Conservation (phyloP, 805 yeast genomes). For the Candida coquimbonensis region DNA sequence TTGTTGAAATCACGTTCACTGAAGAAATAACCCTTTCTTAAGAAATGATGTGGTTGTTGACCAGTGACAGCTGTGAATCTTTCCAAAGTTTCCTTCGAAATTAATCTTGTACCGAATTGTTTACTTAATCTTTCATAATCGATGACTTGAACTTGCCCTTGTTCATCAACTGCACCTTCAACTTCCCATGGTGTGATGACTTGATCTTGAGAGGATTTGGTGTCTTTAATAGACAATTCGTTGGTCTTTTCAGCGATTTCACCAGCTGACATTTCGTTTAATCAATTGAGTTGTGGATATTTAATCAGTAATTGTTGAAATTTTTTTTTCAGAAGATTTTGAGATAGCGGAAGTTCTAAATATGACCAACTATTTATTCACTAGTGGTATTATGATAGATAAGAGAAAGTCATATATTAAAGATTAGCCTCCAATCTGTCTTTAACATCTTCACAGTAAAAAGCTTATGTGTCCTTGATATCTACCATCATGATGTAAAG, state of each 20-base stretch:
- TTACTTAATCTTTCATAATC: conserved; percentile 84
- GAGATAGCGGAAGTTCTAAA: too few species aligned
- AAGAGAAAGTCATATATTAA: too few species aligned
- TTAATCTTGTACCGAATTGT: conserved; percentile 79
- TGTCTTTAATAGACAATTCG: not conserved
- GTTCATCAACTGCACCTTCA: conserved; percentile 94
- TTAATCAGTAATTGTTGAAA: too few species aligned
- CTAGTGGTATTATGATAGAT: too few species aligned
- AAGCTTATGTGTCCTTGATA: too few species aligned
- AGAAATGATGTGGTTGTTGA: conserved; percentile 80
- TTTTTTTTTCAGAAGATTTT: too few species aligned
- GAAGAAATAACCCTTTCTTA: conserved; percentile 88
- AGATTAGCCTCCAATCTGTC: too few species aligned
- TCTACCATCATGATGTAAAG: too few species aligned
- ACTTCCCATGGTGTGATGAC: conserved; percentile 96
- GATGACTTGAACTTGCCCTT: conserved; percentile 79
- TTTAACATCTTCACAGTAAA: too few species aligned
- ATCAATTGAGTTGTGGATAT: not conserved
- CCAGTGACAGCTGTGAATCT: conserved; percentile 84
- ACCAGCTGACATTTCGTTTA: conserved; percentile 4
- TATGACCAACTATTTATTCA: too few species aligned
- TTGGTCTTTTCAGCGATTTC: conserved; percentile 4
- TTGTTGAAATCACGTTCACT: conserved; percentile 76
- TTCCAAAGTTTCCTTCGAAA: conserved; percentile 61
- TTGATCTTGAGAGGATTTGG: conserved; percentile 11